Base-by-base conservation (phyloP, 2,329 filamentous ascomycete species). In the Coleophoma crateriformis region DNA sequence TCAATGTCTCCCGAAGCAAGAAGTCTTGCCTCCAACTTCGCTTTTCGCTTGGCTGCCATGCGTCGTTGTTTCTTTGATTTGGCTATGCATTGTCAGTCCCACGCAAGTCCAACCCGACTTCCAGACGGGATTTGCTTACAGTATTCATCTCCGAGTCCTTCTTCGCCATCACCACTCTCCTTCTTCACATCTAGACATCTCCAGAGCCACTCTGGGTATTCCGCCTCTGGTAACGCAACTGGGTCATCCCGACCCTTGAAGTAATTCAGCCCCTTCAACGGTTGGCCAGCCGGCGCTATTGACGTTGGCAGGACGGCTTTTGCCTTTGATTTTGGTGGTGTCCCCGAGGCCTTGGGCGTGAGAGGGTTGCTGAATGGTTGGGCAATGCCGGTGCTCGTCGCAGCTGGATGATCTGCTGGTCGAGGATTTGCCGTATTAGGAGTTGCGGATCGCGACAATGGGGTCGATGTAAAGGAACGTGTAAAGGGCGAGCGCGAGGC, bases 161-260 rank as follows among this genome's bases (percentile, higher is more conserved):
- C 78, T 2, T 70, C 72, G 13, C 68, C 71, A 17, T 69, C 68
- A 3, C 62, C 67, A 63, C 77, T 81, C 67, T 81, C 78, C 68
- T 80, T 71, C 60, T 68, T 73, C 50, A 79, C 75, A 46, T 84
- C 78, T 49, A 94, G 70, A 58, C 87, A 82, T 3, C 69, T 74
- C 89, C 89, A 95, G 54, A 95, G 68, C 89, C 89, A 95, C 20
- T 73, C 74, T 3, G 89, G 89, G 68, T 95, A 95, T 54, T 87
- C 86, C 19, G 82, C 74, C 58, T 95, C 89, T 33, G 82, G 75
- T 60, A 84, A 67, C 10, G 89, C 89, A 6, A 92, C 73, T 0
- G 89, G 88, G 63, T 92, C 88, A 34, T 76, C 71, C 62, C 79
- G 78, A 57, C 79, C 81, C 72, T 94, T 94, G 62, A 84, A 69